Evolutionary conservation across 345 rosid species (phyloP).

Genomic region (Citrus sp.): DNA sequence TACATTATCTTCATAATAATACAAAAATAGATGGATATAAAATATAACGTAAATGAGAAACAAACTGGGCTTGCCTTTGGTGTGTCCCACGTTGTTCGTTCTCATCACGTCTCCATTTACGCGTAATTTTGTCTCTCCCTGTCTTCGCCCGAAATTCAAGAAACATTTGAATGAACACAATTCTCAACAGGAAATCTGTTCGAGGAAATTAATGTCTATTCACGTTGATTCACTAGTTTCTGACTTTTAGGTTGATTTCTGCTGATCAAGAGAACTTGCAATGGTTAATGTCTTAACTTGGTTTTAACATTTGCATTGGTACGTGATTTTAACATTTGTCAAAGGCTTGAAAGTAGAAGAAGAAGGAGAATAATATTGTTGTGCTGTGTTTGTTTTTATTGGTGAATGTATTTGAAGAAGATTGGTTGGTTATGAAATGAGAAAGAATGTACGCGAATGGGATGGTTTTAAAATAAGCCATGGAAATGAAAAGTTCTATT

Average conservation of each 20-base stretch:
- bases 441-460: conserved; percentile 33
- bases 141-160: too few species aligned
- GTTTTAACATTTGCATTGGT: not conserved
- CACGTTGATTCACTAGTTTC: not conserved
- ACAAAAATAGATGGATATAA: too few species aligned
- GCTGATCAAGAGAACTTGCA: not conserved
- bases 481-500: conserved; percentile 34
- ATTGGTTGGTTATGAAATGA: conserved; percentile 39
- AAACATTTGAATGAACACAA: too few species aligned
- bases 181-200: not conserved
- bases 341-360: not conserved
- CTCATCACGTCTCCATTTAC: too few species aligned
- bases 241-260: not conserved
- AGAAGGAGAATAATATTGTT: not conserved
- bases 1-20: too few species aligned
- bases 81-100: too few species aligned
- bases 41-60: too few species aligned
- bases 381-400: not conserved
- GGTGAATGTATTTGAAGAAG: not conserved
- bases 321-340: not conserved
- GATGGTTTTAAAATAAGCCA: conserved; percentile 28
- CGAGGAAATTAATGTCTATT: not conserved
- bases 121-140: too few species aligned
- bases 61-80: too few species aligned
- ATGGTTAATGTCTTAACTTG: not conserved